Conservation (phyloP, 805 yeast species). For the Zygosaccharomyces gambellarensis region DNA sequence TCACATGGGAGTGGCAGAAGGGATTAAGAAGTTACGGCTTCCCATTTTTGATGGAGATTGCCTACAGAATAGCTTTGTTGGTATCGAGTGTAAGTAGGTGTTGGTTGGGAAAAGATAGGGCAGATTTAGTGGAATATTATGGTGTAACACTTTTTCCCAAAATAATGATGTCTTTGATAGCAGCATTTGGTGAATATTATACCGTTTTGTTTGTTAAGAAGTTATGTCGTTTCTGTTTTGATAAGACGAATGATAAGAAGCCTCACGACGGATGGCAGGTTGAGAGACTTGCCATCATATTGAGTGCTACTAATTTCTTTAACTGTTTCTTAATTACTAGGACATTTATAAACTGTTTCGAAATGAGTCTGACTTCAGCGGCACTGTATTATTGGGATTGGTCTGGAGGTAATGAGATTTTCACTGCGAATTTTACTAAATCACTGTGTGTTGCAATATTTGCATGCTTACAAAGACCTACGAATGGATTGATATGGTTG, state of each 20-base stretch:
- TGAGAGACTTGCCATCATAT: constrained; percentile 19
- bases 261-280: constrained; percentile 10
- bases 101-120: not conserved
- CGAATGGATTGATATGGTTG: constrained; percentile 75
- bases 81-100: not conserved
- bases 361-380: constrained; percentile 60
- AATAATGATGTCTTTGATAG: constrained; percentile 60
- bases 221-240: constrained; percentile 21
- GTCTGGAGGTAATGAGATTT: constrained; percentile 31
- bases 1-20: constrained; percentile 92
- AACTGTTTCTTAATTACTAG: constrained; percentile 79
- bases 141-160: constrained; percentile 56
- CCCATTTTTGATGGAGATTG: constrained; percentile 59
- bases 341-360: constrained; percentile 81
- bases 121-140: constrained; percentile 36
- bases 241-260: constrained; percentile 9
- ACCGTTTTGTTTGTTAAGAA: constrained; percentile 45
- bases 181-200: constrained; percentile 66
- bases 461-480: constrained; percentile 76
- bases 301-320: constrained; percentile 42
- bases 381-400: constrained; percentile 74
- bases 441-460: constrained; percentile 52
- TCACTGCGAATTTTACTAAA: constrained; percentile 23
- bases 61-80: constrained; percentile 18
- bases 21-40: constrained; percentile 74